A percentile compares a stretch with the other conserved stretches of the same genome.
Evolutionary conservation across 2,329 filamentous ascomycete species (phyloP).

Genomic region (Pseudogymnoascus sp.): DNA sequence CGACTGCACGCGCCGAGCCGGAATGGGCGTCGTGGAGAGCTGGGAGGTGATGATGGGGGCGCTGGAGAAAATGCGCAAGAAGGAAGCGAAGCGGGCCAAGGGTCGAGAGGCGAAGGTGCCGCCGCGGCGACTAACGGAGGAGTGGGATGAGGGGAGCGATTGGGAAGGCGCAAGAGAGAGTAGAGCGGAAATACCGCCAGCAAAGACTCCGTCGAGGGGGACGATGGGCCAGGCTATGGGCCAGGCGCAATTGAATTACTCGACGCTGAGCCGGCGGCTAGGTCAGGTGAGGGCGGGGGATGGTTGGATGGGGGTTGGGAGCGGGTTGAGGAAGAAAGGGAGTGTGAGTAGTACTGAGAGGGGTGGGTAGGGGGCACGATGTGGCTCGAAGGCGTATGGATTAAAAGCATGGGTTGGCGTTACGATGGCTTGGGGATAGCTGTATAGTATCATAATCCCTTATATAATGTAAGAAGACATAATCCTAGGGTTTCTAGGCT

Average conservation of each 20-base stretch:
- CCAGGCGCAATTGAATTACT: slow-evolving; percentile 19
- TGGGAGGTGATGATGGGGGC: slow-evolving; percentile 47
- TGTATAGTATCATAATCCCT: not conserved
- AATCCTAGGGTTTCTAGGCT: not conserved
- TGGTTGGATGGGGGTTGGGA: slow-evolving; percentile 22
- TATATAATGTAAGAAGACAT: not conserved
- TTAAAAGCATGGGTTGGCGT: not conserved
- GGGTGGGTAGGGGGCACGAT: not conserved
- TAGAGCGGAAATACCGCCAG: slow-evolving; percentile 13
- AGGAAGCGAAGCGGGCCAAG: slow-evolving; percentile 1
- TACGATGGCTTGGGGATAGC: not conserved
- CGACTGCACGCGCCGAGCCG: slow-evolving; percentile 49
- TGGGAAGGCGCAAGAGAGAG: slow-evolving; percentile 20
- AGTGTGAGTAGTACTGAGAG: slow-evolving; percentile 8
- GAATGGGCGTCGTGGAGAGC: slow-evolving; percentile 49
- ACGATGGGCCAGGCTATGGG: slow-evolving; percentile 17
- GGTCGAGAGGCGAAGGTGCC: slow-evolving; percentile 11
- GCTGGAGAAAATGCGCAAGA: slow-evolving; percentile 22
- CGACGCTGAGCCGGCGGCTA: slow-evolving; percentile 22
- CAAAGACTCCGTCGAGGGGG: slow-evolving; percentile 17
- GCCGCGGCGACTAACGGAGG: slow-evolving; percentile 14
- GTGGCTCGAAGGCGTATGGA: not conserved
- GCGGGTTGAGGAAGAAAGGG: slow-evolving; percentile 24
- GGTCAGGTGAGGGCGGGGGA: slow-evolving; percentile 23
- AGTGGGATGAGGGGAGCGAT: slow-evolving; percentile 19